These are phyloP conservation scores for Lactarius pseudohatsudake DNA, from an alignment of 768 basidiomycete species.

Conservation along the genomic window DNA sequence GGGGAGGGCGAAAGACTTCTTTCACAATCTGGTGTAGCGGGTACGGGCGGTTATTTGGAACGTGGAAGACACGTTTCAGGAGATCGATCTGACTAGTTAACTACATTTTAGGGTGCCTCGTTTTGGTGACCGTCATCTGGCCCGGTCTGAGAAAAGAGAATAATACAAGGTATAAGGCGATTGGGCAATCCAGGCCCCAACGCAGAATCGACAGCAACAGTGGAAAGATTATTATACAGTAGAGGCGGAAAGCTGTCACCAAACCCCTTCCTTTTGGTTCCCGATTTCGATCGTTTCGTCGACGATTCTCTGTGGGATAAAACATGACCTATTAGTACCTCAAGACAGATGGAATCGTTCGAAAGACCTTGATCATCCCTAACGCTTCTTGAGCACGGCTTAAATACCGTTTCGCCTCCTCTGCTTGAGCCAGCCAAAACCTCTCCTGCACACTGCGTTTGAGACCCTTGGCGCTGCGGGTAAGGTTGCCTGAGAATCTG, in stretches of 20 bases:
- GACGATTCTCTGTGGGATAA: background rate
- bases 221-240: background rate
- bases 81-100: background rate
- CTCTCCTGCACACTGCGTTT: background rate
- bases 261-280: background rate
- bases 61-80: background rate
- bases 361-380: slow-evolving; percentile 8
- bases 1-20: background rate
- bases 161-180: background rate
- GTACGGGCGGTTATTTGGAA: background rate
- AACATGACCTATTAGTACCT: background rate
- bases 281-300: slow-evolving; percentile 1
- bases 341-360: background rate
- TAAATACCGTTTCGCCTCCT: slow-evolving; percentile 8
- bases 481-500: background rate
- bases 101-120: background rate
- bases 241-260: too few relatives aligned
- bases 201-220: background rate
- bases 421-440: background rate
- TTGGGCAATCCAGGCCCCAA: background rate
- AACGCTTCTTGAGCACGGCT: slow-evolving; percentile 3
- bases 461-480: slow-evolving; percentile 2
- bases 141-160: background rate
- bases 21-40: too few relatives aligned
- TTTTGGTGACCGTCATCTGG: too few relatives aligned